Conservation (phyloP, 441 rosid genomes). For the Erysimum cheiri region DNA sequence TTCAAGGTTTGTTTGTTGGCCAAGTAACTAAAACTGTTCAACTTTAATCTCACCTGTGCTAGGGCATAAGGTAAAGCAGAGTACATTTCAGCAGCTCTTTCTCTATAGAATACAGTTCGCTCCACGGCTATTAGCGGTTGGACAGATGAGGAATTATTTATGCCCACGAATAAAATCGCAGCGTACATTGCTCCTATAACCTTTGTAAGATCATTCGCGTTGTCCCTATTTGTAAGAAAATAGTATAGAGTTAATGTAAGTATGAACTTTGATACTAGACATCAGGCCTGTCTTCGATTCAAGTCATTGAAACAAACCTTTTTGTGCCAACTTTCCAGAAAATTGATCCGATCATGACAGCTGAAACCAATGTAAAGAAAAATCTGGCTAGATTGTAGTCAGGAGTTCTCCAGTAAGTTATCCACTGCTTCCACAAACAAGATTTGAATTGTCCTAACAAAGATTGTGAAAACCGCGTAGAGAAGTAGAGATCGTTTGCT, state of each 20-base stretch:
- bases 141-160: conserved; percentile 78
- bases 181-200: conserved; percentile 92
- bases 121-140: conserved; percentile 86
- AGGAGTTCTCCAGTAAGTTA: conserved; percentile 98
- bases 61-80: conserved; percentile 94
- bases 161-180: conserved; percentile 74
- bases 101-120: conserved; percentile 87
- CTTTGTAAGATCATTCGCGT: conserved; percentile 58
- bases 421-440: conserved; percentile 92
- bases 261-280: not conserved
- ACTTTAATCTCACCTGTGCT: conserved; percentile 65
- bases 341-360: conserved; percentile 72
- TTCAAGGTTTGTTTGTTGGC: not conserved
- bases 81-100: conserved; percentile 94
- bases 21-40: conserved; percentile 16
- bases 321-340: conserved; percentile 79
- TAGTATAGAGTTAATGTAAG: conserved; percentile 8
- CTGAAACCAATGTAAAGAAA: conserved; percentile 66
- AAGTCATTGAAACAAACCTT: conserved; percentile 51
- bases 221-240: conserved; percentile 48
- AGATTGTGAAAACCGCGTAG: conserved; percentile 62
- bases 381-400: conserved; percentile 84
- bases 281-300: not conserved
- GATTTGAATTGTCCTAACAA: conserved; percentile 85
- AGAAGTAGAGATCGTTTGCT: conserved; percentile 68